Evolutionary conservation across 148 eudicot genomes (phyloP), one percentile per base, ranked within the genome.

Genomic region (Nepenthes mirabilis): DNA sequence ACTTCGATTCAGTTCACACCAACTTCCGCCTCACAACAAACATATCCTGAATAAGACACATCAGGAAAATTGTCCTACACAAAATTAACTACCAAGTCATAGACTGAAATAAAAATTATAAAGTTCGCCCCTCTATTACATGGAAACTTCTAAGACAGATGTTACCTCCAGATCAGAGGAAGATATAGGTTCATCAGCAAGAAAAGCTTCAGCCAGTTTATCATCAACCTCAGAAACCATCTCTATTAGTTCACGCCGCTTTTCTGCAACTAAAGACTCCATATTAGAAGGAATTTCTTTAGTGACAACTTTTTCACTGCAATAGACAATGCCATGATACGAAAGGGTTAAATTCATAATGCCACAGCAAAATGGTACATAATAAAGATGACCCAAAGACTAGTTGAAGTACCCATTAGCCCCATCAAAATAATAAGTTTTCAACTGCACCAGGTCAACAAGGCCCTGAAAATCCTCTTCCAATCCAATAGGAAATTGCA

Each of bases 181-280:
- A 14, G 99, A 75, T 79, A 93, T 86, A 62, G 94, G 91, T 47
- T 88, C 98, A 70, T 93, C 99, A 48, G 80, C 83, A 43, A 93
- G 83, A 71, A 88, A 93, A 61, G 71, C 66, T 70, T 93, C 99
- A 43, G 99, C 99, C 74, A 93, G 79, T 66, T 74, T 68, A 65
- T 93, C 99, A 73, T 93, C 99, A 79, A 88, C 99, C 73, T 93
- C 99, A 52, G 99, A 88, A 55, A 93, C 96, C 54, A 67, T 70
- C 82, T 93, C 96, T 61, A 93, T 77, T 53, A 88, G 80, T 70
- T 93, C 99, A 48, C 70, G 95, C 14, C 99, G 79, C 71, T 93
- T 93, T 70, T 93, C 95, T 47, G 78, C 69, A 47, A 80, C 95
- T 61, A 79, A 40, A 36, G 70, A 81, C 75, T 86, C 82, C 82